Conservation (phyloP, 352 stramenopile genomes). For the Phytophthora gonapodyides region DNA sequence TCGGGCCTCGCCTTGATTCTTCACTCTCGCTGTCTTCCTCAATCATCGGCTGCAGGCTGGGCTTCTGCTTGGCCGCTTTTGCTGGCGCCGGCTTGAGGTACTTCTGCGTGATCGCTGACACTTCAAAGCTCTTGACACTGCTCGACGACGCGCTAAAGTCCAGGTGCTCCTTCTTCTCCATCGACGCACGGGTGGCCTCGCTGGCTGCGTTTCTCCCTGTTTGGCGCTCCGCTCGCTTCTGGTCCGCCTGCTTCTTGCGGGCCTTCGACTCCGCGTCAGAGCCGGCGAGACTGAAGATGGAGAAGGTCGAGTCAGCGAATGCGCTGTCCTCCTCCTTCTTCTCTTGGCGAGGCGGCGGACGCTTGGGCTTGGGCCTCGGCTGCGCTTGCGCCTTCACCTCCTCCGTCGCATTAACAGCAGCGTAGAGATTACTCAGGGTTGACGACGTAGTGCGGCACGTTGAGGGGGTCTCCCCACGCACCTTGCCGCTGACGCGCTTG, state of each 20-base stretch:
- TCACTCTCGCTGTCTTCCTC: constrained; percentile 33
- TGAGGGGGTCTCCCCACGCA: constrained; percentile 27
- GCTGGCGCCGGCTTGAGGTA: constrained; percentile 29
- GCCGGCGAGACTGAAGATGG: constrained; percentile 48
- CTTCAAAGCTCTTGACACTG: constrained; percentile 37
- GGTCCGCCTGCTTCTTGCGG: constrained; percentile 16
- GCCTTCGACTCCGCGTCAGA: constrained; percentile 41
- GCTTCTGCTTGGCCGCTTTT: constrained; percentile 30
- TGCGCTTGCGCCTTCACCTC: constrained; percentile 16
- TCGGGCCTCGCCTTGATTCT: constrained; percentile 20
- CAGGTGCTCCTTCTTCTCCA: constrained; percentile 45
- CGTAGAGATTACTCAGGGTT: constrained; percentile 39
- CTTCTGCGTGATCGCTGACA: constrained; percentile 47
- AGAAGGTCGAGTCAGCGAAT: constrained; percentile 42
- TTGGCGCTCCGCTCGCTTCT: constrained; percentile 19
- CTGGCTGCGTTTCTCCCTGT: constrained; percentile 8
- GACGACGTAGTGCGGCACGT: constrained; percentile 40
- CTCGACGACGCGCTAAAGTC: constrained; percentile 46
- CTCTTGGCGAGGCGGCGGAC: constrained; percentile 11
- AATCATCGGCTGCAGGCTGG: constrained; percentile 31
- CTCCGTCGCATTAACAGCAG: constrained; percentile 28
- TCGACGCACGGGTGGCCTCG: constrained; percentile 19
- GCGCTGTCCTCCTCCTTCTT: constrained; percentile 26
- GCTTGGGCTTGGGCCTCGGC: constrained; percentile 17
- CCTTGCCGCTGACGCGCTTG: constrained; percentile 27